Evolutionary conservation across 2,329 filamentous ascomycete species (phyloP).

Genomic region (Chalara sp.): DNA sequence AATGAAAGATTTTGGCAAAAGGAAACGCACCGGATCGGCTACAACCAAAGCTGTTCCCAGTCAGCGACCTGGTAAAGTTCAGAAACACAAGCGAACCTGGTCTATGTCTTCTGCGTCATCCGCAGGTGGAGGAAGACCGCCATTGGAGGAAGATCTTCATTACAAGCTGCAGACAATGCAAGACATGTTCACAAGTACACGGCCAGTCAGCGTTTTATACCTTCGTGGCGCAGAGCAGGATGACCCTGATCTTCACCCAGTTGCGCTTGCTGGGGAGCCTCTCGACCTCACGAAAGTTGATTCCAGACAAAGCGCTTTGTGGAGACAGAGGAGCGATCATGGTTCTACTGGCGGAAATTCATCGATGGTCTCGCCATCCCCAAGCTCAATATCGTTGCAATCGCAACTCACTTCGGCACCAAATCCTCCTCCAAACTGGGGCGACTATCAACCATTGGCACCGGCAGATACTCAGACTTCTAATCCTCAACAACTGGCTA

Average conservation of each 20-base stretch:
- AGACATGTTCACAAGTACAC: conserved; percentile 83
- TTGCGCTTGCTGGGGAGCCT: conserved; percentile 63
- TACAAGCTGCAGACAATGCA: conserved; percentile 71
- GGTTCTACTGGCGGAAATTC: conserved; percentile 54
- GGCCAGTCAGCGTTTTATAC: conserved; percentile 71
- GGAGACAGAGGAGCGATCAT: conserved; percentile 43
- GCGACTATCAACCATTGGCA: conserved; percentile 47
- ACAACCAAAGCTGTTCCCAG: conserved; percentile 33
- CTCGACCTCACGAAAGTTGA: conserved; percentile 50
- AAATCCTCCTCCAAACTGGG: conserved; percentile 43
- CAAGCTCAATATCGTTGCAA: conserved; percentile 56
- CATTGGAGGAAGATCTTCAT: conserved; percentile 69
- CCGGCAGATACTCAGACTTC: conserved; percentile 39
- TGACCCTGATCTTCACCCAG: conserved; percentile 73
- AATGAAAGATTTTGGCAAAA: conserved; percentile 59
- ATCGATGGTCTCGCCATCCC: conserved; percentile 58
- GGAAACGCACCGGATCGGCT: conserved; percentile 48
- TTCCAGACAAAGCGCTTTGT: conserved; percentile 23
- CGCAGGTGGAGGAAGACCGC: conserved; percentile 44
- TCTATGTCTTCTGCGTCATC: conserved; percentile 80
- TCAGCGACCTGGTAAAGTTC: conserved; percentile 70
- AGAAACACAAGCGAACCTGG: conserved; percentile 91
- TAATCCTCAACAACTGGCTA: conserved; percentile 34
- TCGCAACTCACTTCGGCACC: conserved; percentile 42
- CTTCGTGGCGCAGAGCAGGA: conserved; percentile 71